These are phyloP conservation scores for Exserohilum turcica DNA, from an alignment of 2,329 filamentous ascomycete genomes.

Conservation along the genomic window DNA sequence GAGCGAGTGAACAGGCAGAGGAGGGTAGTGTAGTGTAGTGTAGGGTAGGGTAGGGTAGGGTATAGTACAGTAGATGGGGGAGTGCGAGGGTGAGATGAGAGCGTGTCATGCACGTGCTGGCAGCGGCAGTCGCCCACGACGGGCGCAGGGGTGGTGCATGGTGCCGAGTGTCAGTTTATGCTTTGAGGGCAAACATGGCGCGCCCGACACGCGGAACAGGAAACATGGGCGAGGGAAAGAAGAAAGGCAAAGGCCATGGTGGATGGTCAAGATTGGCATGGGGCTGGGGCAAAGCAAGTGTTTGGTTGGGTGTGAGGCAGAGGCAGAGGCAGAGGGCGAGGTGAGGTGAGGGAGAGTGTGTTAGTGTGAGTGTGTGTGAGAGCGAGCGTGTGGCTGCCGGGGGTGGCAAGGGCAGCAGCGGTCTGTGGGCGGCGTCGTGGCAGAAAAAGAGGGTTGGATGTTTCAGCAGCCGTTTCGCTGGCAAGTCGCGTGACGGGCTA, in stretches of 20 bases:
- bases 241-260: no score
- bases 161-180: neutral
- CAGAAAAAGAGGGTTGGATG: slow-evolving; percentile 21
- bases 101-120: slow-evolving; percentile 7
- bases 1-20: no score
- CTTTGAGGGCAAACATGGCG: slow-evolving; percentile 1
- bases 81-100: slow-evolving; percentile 12
- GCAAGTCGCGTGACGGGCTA: neutral
- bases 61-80: no score
- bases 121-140: neutral
- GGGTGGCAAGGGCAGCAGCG: slow-evolving; percentile 1
- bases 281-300: neutral
- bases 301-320: no score
- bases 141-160: neutral
- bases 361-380: neutral
- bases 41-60: no score
- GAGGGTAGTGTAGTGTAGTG: no score
- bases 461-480: slow-evolving; percentile 27
- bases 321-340: no score
- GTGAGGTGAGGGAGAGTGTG: no score
- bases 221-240: neutral
- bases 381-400: neutral
- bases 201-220: neutral
- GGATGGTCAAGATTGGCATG: neutral
- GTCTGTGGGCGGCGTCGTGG: slow-evolving; percentile 19